Percentiles rank a stretch among this genome's conserved stretches.
These are phyloP conservation scores for Bertia moriformis DNA, from an alignment of 2,329 filamentous ascomycete genomes.

Conservation along the genomic window DNA sequence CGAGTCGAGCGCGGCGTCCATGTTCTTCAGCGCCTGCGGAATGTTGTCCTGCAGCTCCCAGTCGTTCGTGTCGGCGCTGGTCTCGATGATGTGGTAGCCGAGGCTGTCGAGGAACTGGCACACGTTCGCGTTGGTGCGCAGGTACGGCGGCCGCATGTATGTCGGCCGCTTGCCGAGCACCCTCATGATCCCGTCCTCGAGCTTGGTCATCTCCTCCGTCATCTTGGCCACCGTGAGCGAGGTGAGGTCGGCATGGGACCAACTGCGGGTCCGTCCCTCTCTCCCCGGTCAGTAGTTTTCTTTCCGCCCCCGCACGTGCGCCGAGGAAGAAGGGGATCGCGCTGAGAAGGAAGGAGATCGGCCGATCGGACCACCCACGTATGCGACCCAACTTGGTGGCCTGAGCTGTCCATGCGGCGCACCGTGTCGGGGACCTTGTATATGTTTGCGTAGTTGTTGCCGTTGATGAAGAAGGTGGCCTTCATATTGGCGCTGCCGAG, in stretches of 20 bases:
- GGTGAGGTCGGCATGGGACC: conserved; percentile 30
- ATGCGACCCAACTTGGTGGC: conserved; percentile 33
- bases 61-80: conserved; percentile 29
- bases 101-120: conserved; percentile 20
- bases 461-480: conserved; percentile 14
- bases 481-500: conserved; percentile 5
- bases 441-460: conserved; percentile 27
- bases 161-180: conserved; percentile 32
- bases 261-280: no score
- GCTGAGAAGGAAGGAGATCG: not conserved
- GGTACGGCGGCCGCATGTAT: conserved; percentile 36
- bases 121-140: conserved; percentile 17
- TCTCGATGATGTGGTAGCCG: conserved; percentile 31
- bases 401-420: conserved; percentile 17
- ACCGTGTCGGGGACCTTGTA: conserved; percentile 10
- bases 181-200: conserved; percentile 28
- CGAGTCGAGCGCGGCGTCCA: conserved; percentile 12
- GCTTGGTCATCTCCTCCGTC: conserved; percentile 24
- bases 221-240: conserved; percentile 19
- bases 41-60: conserved; percentile 17
- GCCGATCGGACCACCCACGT: conserved; percentile 14
- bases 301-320: no score
- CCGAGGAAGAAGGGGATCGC: no score
- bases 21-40: conserved; percentile 12
- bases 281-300: no score